These are phyloP conservation scores for Kokia cookei DNA, from an alignment of 441 rosid species.

Conservation along the genomic window DNA sequence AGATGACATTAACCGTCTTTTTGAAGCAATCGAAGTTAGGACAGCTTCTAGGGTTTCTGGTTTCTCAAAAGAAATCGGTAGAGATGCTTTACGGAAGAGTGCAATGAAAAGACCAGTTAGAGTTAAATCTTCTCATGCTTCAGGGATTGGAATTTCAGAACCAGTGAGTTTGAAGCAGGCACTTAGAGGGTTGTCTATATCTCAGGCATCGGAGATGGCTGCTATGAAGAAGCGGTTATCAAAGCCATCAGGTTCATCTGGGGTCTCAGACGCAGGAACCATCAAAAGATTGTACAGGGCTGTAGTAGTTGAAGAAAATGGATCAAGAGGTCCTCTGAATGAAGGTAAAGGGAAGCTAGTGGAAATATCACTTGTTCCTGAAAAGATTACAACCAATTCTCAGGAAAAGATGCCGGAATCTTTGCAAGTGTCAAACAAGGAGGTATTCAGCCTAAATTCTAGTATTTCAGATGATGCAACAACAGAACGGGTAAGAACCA, in stretches of 20 bases:
- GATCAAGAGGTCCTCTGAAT: conserved; percentile 34
- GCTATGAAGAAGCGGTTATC: conserved; percentile 54
- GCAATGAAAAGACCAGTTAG: conserved; percentile 72
- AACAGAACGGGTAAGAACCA: conserved; percentile 6
- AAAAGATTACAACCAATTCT: conserved; percentile 23
- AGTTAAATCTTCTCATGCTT: conserved; percentile 51
- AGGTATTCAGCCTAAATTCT: conserved; percentile 21
- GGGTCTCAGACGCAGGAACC: conserved; percentile 51
- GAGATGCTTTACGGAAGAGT: conserved; percentile 44
- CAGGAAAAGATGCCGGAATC: conserved; percentile 24
- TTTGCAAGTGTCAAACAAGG: conserved; percentile 20
- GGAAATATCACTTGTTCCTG: conserved; percentile 66
- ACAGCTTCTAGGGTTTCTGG: conserved; percentile 32
- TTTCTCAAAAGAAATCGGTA: conserved; percentile 22
- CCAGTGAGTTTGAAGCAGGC: conserved; percentile 82
- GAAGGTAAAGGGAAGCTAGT: conserved; percentile 42
- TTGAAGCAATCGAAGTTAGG: conserved; percentile 58
- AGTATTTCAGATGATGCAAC: conserved; percentile 12
- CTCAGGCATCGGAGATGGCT: conserved; percentile 89
- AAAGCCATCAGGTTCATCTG: conserved; percentile 37
- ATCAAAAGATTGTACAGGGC: conserved; percentile 59
- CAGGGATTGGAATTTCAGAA: conserved; percentile 68
- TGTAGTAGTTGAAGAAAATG: conserved; percentile 57
- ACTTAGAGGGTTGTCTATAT: conserved; percentile 69
- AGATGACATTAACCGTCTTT: conserved; percentile 71